Evolutionary conservation across 441 rosid species (phyloP).

Genomic region (Bruguiera hainesii): DNA sequence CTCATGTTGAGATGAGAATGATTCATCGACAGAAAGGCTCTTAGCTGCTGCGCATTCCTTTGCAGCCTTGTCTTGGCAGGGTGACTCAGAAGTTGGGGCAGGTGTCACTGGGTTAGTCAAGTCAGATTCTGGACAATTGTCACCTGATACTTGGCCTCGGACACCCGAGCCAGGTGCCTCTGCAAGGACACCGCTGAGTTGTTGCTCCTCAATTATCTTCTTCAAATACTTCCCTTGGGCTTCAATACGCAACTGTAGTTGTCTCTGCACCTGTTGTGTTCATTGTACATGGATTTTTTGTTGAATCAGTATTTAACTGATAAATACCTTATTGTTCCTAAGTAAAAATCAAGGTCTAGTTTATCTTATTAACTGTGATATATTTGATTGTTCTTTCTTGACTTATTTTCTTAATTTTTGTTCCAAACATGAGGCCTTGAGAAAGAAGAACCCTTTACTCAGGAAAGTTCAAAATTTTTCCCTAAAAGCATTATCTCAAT

Average conservation of each 20-base stretch:
- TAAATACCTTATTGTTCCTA: no score
- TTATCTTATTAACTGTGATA: background rate
- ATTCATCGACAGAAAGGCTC: conserved; percentile 76
- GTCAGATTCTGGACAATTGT: conserved; percentile 49
- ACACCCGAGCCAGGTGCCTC: conserved; percentile 47
- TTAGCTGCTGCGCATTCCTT: conserved; percentile 60
- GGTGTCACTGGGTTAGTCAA: conserved; percentile 88
- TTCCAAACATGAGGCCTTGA: background rate
- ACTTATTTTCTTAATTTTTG: no score
- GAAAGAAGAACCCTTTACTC: background rate
- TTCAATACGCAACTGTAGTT: conserved; percentile 93
- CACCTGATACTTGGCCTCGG: conserved; percentile 43
- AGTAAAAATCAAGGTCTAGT: no score
- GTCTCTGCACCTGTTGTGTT: conserved; percentile 81
- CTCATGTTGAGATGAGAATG: conserved; percentile 71
- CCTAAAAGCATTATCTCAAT: background rate
- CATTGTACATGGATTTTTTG: conserved; percentile 11
- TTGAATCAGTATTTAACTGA: no score
- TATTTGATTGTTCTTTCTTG: no score
- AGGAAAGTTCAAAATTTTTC: background rate
- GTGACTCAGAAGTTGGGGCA: conserved; percentile 77
- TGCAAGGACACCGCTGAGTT: conserved; percentile 65
- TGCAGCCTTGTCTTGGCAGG: conserved; percentile 62
- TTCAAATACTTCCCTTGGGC: conserved; percentile 96
- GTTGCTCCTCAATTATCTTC: conserved; percentile 98